phyloP scores from a whole-genome alignment of 176 grass and related monocot genomes.

The Oryza punctata region DNA sequence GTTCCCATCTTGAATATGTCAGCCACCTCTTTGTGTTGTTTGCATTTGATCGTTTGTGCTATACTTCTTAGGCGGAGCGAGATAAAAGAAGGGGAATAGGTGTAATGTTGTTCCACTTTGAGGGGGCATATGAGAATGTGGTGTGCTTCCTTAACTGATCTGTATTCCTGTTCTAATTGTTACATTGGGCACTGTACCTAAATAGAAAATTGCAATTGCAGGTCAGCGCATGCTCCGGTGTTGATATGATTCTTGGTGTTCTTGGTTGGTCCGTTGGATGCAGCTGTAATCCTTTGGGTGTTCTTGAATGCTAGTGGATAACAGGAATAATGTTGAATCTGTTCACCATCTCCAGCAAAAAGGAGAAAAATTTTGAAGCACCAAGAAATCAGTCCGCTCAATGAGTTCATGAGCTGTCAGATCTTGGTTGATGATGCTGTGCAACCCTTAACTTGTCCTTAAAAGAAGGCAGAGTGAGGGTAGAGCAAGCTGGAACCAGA shows the following conservation, averaged over 20 bases:
- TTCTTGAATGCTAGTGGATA: conserved; percentile 59
- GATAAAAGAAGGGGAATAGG: conserved; percentile 77
- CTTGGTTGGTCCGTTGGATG: conserved; percentile 86
- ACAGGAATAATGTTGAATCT: not conserved
- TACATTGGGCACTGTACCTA: conserved; percentile 25
- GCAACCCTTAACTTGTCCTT: conserved; percentile 14
- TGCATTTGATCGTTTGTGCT: conserved; percentile 19
- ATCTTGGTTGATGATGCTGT: conserved; percentile 26
- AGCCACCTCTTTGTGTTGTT: conserved; percentile 2
- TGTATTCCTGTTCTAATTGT: not conserved
- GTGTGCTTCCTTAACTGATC: conserved; percentile 46
- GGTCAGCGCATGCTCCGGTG: conserved; percentile 63
- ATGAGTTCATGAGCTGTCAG: conserved; percentile 9
- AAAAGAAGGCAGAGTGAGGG: conserved; percentile 34
- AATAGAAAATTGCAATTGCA: conserved; percentile 46
- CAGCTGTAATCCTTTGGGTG: conserved; percentile 60
- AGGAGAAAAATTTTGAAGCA: conserved; percentile 29
- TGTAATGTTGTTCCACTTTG: conserved; percentile 81
- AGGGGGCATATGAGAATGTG: conserved; percentile 76
- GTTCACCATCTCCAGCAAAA: conserved; percentile 24
- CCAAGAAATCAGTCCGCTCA: conserved; percentile 2
- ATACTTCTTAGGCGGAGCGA: conserved; percentile 66
- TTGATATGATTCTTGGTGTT: conserved; percentile 77
- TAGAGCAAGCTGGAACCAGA: conserved; percentile 21
- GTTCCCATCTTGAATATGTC: not conserved